A percentile compares a stretch with the other conserved stretches of the same genome.
Conservation (phyloP, 1,284 basidiomycete species). For the Cryptococcus jaspeensis region DNA sequence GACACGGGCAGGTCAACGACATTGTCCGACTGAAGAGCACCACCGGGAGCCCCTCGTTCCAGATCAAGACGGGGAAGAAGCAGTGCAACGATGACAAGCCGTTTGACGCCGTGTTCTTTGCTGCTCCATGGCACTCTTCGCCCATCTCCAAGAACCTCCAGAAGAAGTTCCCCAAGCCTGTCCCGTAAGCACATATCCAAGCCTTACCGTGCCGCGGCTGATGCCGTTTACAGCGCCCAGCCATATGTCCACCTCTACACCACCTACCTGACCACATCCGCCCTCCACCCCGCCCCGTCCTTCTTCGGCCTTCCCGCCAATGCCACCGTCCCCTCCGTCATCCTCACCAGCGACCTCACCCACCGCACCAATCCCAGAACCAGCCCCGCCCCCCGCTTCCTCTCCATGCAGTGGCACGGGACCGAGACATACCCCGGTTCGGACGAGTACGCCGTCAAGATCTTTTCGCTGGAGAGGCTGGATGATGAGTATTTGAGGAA, state of each 20-base stretch:
- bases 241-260: slow-evolving; percentile 84
- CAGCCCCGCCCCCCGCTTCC: slow-evolving; percentile 75
- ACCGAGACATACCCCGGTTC: slow-evolving; percentile 53
- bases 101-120: slow-evolving; percentile 49
- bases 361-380: too few species aligned
- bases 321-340: too few species aligned
- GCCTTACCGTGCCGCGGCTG: too few species aligned
- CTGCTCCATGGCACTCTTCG: slow-evolving; percentile 41
- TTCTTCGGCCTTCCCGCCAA: too few species aligned
- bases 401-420: slow-evolving; percentile 80
- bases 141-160: slow-evolving; percentile 21
- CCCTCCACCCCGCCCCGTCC: too few species aligned
- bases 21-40: slow-evolving; percentile 19
- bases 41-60: slow-evolving; percentile 16
- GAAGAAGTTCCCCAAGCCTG: slow-evolving; percentile 12
- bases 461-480: slow-evolving; percentile 72
- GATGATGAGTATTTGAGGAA: slow-evolving; percentile 65
- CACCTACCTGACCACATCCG: slow-evolving; percentile 78
- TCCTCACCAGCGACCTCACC: too few species aligned
- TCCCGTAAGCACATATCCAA: slow-evolving; percentile 24
- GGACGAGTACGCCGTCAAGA: slow-evolving; percentile 74
- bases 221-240: slow-evolving; percentile 54
- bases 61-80: slow-evolving; percentile 23
- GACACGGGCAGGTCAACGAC: slow-evolving; percentile 29
- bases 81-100: slow-evolving; percentile 18